A percentile compares a stretch with the other conserved stretches of the same genome.
phyloP scores from a whole-genome alignment of 2,329 filamentous ascomycete genomes.

The Penicillium frequentans region DNA sequence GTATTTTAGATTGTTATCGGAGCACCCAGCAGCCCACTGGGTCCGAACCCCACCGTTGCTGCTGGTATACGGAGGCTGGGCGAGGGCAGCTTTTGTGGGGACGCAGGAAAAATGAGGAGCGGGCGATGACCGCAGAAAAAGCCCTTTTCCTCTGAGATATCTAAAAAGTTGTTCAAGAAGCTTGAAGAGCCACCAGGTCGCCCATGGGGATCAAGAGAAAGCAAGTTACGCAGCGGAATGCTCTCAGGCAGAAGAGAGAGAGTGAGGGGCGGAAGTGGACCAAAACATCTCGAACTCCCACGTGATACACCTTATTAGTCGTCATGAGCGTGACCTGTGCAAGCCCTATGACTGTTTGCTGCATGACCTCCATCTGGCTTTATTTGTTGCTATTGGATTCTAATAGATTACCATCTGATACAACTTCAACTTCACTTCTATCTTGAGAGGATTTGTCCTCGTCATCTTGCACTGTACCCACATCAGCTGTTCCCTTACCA shows the following conservation, averaged over 20 bases:
- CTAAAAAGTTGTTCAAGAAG: neutral
- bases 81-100: constrained; percentile 11
- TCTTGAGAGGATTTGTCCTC: neutral
- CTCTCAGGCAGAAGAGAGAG: constrained; percentile 14
- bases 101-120: neutral
- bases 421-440: neutral
- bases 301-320: constrained; percentile 22
- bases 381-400: neutral
- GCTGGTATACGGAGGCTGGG: constrained; percentile 19
- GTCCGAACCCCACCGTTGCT: constrained; percentile 23
- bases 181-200: neutral
- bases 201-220: constrained; percentile 1
- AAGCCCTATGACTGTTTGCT: constrained; percentile 6
- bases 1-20: constrained; percentile 16
- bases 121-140: neutral
- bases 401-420: neutral
- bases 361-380: neutral
- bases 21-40: constrained; percentile 22
- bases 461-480: constrained; percentile 11
- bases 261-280: constrained; percentile 22
- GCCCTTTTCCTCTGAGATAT: neutral
- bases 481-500: constrained; percentile 21
- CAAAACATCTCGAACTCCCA: constrained; percentile 25
- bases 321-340: constrained; percentile 4
- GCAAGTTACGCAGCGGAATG: neutral